A percentile compares a stretch with the other conserved stretches of the same genome.
Conservation (phyloP, 768 basidiomycete species). For the Termitomyces sp. region DNA sequence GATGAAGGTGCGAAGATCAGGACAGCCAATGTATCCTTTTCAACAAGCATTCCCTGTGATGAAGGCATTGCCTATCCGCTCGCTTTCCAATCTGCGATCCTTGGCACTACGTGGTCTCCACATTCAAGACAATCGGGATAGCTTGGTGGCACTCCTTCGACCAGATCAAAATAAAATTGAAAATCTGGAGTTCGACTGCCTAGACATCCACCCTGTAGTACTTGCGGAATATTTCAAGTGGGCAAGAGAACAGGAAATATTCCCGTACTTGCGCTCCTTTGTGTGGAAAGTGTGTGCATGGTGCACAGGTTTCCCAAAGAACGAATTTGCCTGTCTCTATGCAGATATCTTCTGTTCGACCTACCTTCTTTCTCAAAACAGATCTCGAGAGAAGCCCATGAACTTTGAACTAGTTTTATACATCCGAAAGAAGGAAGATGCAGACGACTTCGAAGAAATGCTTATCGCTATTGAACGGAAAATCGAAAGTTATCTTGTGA, state of each 20-base stretch:
- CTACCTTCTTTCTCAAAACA: no score
- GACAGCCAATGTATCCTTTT: no score
- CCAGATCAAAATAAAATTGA: not conserved
- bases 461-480: not conserved
- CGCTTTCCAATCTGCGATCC: not conserved
- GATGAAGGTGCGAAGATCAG: no score
- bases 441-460: not conserved
- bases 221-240: not conserved
- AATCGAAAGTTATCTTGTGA: not conserved
- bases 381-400: not conserved
- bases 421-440: not conserved
- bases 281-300: not conserved
- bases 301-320: not conserved
- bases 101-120: not conserved
- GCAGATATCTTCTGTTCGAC: not conserved
- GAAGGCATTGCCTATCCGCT: not conserved
- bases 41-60: not conserved
- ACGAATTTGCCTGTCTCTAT: not conserved
- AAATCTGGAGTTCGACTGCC: not conserved
- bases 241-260: not conserved
- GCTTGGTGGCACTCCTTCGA: not conserved
- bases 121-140: not conserved
- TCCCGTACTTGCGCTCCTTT: not conserved
- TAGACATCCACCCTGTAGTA: not conserved
- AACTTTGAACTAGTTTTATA: not conserved